phyloP scores from a whole-genome alignment of 148 eudicot genomes.

The Polygonum aviculare region DNA sequence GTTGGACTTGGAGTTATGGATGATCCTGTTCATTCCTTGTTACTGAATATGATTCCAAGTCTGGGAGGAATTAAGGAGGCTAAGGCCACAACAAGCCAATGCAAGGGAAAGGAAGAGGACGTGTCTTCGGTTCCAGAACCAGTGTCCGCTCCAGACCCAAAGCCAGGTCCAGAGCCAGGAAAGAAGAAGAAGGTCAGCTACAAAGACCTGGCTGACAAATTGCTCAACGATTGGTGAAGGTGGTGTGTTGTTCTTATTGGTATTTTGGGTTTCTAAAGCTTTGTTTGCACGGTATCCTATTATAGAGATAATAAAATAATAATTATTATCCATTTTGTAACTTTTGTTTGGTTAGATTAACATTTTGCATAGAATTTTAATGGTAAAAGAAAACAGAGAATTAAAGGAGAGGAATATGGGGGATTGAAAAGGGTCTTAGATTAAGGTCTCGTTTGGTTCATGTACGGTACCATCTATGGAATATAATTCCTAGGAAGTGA shows the following conservation, averaged over 20 bases:
- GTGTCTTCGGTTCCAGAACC: slow-evolving; percentile 7
- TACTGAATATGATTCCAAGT: slow-evolving; percentile 53
- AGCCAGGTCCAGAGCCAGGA: slow-evolving; percentile 21
- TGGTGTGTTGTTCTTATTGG: not conserved
- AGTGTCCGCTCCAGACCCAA: slow-evolving; percentile 9
- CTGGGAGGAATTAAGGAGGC: slow-evolving; percentile 26
- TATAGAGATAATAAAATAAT: too few relatives aligned
- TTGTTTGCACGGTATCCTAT: too few relatives aligned
- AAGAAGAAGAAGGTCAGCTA: slow-evolving; percentile 78
- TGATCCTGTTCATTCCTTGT: slow-evolving; percentile 69
- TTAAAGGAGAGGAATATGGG: too few relatives aligned
- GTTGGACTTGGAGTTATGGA: slow-evolving; percentile 30
- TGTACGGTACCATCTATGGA: too few relatives aligned
- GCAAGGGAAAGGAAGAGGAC: slow-evolving; percentile 10
- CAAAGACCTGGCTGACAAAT: slow-evolving; percentile 46
- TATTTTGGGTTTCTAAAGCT: too few relatives aligned
- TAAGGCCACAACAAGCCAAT: slow-evolving; percentile 16
- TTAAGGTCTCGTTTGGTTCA: too few relatives aligned
- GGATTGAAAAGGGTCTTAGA: too few relatives aligned
- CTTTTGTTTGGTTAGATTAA: too few relatives aligned
- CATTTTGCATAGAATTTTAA: too few relatives aligned
- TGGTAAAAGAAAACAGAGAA: too few relatives aligned
- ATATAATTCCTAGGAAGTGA: too few relatives aligned
- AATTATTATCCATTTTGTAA: too few relatives aligned
- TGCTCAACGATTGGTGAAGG: slow-evolving; percentile 45